Conservation (phyloP, 495 filamentous ascomycete genomes). For the Neurospora cerealis region DNA sequence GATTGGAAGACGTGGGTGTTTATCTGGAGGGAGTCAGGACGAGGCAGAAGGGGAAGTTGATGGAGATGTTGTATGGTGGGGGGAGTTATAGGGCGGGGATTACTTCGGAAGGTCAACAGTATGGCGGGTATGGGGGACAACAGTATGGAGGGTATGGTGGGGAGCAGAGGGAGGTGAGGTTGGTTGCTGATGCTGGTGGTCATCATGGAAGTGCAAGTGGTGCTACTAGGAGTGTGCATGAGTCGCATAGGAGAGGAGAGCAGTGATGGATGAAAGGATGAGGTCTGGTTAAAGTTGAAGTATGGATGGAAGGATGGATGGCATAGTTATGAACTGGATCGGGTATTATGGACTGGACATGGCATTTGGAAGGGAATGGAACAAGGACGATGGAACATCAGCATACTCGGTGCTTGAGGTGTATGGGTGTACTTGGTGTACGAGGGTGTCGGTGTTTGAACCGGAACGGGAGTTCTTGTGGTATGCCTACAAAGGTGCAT, state of each 20-base stretch:
- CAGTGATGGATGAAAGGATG: neutral
- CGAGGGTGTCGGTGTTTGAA: neutral
- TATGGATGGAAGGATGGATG: neutral
- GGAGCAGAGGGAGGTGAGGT: constrained; percentile 1
- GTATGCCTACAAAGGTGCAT: neutral
- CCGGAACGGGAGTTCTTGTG: neutral
- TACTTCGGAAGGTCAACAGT: too few relatives aligned
- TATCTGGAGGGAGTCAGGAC: constrained; percentile 64
- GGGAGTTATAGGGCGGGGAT: constrained; percentile 1
- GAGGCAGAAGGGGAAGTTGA: constrained; percentile 69
- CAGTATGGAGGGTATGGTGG: neutral
- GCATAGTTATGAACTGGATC: neutral
- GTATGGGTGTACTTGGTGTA: neutral
- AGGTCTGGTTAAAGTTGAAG: neutral
- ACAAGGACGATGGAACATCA: neutral
- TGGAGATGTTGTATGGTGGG: constrained; percentile 69
- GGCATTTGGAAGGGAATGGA: neutral
- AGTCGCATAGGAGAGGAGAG: neutral
- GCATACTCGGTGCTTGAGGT: neutral
- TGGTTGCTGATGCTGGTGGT: constrained; percentile 1
- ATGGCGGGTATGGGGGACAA: neutral
- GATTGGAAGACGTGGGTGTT: constrained; percentile 66
- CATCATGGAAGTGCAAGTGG: neutral
- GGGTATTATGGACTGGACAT: neutral
- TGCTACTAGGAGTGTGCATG: neutral